Evolutionary conservation across 1,284 basidiomycete species (phyloP).

Genomic region (Tremellales sp.): DNA sequence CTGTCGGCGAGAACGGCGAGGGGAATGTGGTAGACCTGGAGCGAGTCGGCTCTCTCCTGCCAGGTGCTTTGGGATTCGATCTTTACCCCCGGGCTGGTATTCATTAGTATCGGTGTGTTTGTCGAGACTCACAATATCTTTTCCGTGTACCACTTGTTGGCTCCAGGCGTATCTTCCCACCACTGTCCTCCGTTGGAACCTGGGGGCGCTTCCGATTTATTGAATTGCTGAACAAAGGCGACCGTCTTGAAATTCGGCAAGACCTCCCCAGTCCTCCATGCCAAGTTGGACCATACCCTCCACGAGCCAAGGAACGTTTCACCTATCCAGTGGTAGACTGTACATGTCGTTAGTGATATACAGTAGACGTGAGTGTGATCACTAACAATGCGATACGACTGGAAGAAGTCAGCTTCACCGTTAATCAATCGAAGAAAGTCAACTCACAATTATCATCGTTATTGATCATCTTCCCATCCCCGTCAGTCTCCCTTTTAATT

Average conservation of each 20-base stretch:
- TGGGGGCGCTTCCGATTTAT: conserved; percentile 10
- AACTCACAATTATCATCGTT: conserved; percentile 31
- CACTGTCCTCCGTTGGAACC: conserved; percentile 6
- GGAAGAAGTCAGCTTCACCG: neutral
- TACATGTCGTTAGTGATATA: neutral
- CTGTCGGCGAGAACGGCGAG: conserved; percentile 21
- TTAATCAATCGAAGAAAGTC: neutral
- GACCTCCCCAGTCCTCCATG: conserved; percentile 12
- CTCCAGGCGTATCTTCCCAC: conserved; percentile 33
- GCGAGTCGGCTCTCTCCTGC: conserved; percentile 15
- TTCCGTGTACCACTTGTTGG: conserved; percentile 30
- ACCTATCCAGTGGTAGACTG: conserved; percentile 39
- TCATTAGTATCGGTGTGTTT: neutral
- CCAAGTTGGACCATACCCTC: conserved; percentile 26
- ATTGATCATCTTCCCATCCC: conserved; percentile 20
- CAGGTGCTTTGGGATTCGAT: conserved; percentile 19
- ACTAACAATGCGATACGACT: conserved; percentile 31
- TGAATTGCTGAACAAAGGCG: conserved; percentile 18
- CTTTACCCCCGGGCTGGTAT: conserved; percentile 16
- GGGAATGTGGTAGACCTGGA: conserved; percentile 20
- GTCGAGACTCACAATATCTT: conserved; percentile 29
- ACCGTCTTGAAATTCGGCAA: conserved; percentile 24
- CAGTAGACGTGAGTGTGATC: neutral
- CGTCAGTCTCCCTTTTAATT: neutral
- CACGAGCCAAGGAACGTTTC: conserved; percentile 36